Base-by-base conservation (phyloP, 495 filamentous ascomycete species). In the Parmelia sp. region DNA sequence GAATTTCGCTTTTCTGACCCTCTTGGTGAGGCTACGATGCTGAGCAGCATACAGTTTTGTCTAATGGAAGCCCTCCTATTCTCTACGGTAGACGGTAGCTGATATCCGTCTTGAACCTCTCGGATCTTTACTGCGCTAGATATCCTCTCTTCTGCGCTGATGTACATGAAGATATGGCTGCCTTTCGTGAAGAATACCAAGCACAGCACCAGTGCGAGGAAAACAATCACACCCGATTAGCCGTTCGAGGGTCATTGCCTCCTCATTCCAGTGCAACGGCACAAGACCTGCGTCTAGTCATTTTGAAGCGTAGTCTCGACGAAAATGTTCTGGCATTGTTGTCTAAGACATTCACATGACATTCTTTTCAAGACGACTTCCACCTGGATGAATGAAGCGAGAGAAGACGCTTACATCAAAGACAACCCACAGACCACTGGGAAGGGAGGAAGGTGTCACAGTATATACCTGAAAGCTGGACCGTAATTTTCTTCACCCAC, bases 401-500 rank as follows among this genome's bases (percentile, higher is more conserved):
- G 29, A 55, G 21, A 33, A 21, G 6, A 33, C 21, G 6, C 6
- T 33, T 33, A 15, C 29, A 11, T 33, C 49, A 31, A 55, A 19
- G 7, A 29, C 7, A 19, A 8, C 19, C 31, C 49, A 12, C 45
- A 17, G 12, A 31, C 49, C 31, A 5, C 49, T 27, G 15, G 23
- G 4, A 53, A 7, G 29, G 15, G 21, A 33, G 15, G 12, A 55
- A 55, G 27, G 15, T 33, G 21, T 55, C 51, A 55, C 51, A 55
- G 11, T 19, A 55, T 55, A 33, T 33, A 55, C 29, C 81, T 73
- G 65, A 76, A 83, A 36, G 65, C 72, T 14, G 78, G 72, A 7
- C 81, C 79, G 66, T 82, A 83, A 65, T 83, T 83, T 45, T 83
- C 81, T 66, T 80, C 79, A 11, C 70, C 72, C 12, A 64, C 65